Percentiles rank a stretch among this genome's conserved stretches.
phyloP scores from a whole-genome alignment of 208 protist genomes.

The Naegleria gruberi region DNA sequence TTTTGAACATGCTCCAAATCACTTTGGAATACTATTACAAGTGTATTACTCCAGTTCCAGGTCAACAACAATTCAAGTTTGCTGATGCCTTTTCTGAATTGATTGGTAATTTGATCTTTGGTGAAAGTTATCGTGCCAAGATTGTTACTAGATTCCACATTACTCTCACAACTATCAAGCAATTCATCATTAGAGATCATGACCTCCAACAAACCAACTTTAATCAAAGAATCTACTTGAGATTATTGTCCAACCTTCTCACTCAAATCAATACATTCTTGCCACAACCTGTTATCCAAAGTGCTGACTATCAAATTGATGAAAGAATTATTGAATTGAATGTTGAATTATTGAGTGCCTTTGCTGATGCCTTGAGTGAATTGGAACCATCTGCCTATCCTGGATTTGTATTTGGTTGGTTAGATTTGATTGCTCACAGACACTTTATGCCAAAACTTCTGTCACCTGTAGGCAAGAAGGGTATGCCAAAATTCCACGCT shows the following conservation, averaged over 20 bases:
- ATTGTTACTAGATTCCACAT: neutral
- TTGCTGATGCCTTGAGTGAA: constrained; percentile 73
- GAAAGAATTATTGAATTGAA: constrained; percentile 26
- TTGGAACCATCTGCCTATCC: constrained; percentile 79
- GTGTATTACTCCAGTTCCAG: neutral
- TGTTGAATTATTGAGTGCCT: constrained; percentile 59
- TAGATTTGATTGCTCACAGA: constrained; percentile 93
- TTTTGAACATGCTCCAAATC: neutral
- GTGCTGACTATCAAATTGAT: neutral
- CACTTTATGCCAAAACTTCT: constrained; percentile 93
- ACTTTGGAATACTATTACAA: neutral
- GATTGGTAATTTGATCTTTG: neutral
- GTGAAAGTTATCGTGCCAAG: neutral
- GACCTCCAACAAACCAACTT: constrained; percentile 69
- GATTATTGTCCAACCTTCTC: constrained; percentile 84
- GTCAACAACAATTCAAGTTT: neutral
- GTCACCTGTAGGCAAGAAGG: constrained; percentile 20
- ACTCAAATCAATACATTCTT: constrained; percentile 49
- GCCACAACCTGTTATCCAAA: constrained; percentile 29
- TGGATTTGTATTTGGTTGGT: constrained; percentile 96
- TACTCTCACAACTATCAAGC: neutral
- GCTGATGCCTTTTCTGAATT: neutral
- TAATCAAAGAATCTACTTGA: constrained; percentile 93
- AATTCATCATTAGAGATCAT: constrained; percentile 19
- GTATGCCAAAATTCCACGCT: constrained; percentile 40